Conservation (phyloP, 1,284 basidiomycete species). For the Singerocomus rubriflavus region DNA sequence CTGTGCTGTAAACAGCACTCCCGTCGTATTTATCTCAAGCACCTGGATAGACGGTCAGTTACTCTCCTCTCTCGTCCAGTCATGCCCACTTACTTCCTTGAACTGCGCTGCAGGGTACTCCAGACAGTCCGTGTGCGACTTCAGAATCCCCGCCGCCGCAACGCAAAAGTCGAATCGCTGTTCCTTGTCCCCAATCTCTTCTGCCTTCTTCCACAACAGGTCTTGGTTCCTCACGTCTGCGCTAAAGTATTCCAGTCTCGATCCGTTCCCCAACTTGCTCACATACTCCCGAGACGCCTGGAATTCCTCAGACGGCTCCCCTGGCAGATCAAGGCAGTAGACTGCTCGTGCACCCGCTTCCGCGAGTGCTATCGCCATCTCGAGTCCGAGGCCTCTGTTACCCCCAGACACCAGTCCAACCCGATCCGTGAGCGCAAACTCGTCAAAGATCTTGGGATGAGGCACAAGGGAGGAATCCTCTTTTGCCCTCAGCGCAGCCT, state of each 20-base stretch:
- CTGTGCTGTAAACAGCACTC: conserved; percentile 76
- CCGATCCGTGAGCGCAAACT: conserved; percentile 73
- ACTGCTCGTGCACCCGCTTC: conserved; percentile 77
- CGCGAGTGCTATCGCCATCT: conserved; percentile 74
- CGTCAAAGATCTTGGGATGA: conserved; percentile 57
- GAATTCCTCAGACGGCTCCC: conserved; percentile 68
- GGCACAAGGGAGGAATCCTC: conserved; percentile 33
- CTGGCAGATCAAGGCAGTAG: conserved; percentile 74
- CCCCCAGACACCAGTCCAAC: conserved; percentile 78
- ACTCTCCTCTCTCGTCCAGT: not conserved
- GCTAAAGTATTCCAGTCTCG: conserved; percentile 63
- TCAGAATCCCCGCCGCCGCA: conserved; percentile 76
- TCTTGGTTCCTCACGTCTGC: conserved; percentile 65
- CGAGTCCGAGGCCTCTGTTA: conserved; percentile 79
- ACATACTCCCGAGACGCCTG: conserved; percentile 53
- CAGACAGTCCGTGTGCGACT: conserved; percentile 59
- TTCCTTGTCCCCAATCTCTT: conserved; percentile 61
- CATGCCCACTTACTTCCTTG: conserved; percentile 46
- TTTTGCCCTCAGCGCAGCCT: conserved; percentile 50
- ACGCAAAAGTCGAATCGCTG: conserved; percentile 71
- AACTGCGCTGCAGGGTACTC: conserved; percentile 72
- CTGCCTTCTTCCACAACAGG: conserved; percentile 51
- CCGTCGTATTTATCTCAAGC: conserved; percentile 72
- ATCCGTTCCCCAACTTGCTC: conserved; percentile 41
- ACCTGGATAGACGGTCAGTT: conserved; percentile 42